Evolutionary conservation across 208 protist species (phyloP), one percentile per base, ranked within the genome.

Genomic region (Trypanosoma cruzi): DNA sequence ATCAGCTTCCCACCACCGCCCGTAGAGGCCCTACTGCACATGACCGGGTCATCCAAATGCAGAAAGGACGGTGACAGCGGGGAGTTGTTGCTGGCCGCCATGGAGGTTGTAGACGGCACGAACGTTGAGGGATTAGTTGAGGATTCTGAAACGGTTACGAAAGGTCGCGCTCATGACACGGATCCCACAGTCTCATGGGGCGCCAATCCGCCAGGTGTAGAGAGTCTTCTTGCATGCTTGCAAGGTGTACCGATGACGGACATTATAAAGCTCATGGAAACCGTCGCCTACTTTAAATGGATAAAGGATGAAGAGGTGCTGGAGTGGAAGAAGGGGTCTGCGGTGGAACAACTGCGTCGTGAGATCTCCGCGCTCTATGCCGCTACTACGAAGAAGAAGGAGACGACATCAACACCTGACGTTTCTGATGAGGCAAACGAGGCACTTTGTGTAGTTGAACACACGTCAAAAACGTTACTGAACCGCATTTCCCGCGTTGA

Each of bases 281-380:
- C 80, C 14, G 49, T 85, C 0, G 59, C 56, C 14, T 74, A 78
- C 60, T 85, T 85, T 61, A 80, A 81, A 61, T 85, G 80, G 80
- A 28, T 72, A 32, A 80, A 81, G 61, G 80, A 85, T 59, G 72
- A 75, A 24, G 34, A 68, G 20, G 11, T 57, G 10, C 2, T 73
- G 6, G 44, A 50, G 3, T 69, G 57, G 65, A 34, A 24, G 32
- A 37, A 31, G 20, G 37, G 34, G 1, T 49, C 44, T 42, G 2
- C 44, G 2, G 14, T 44, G 8, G 26, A 44, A 32, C 8, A 57
- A 55, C 44, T 75, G 6, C 42, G 59, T 24, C 34, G 14, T 50
- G 53, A 63, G 36, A 22, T 68, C 11, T 40, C 53, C 22, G 52
- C 49, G 11, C 22, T 61, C 50, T 29, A 49, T 14, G 29, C 40